Conservation (phyloP, 805 yeast species). For the Wickerhamiella kazuoi region DNA sequence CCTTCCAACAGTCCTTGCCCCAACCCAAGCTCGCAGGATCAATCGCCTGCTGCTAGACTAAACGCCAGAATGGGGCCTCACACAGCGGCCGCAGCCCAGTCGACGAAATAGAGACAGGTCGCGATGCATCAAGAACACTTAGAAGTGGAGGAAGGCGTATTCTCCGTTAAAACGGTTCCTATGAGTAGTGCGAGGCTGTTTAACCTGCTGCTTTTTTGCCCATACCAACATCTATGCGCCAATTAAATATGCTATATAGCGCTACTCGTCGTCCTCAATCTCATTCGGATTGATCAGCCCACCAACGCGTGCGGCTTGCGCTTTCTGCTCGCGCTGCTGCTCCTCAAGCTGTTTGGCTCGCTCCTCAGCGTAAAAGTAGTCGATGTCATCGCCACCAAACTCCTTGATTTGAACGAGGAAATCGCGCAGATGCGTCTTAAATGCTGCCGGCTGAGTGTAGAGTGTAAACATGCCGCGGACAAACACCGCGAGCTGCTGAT, state of each 20-base stretch:
- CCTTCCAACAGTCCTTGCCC: too few relatives aligned
- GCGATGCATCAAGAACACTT: neutral
- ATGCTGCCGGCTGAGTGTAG: slow-evolving; percentile 55
- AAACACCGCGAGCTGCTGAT: slow-evolving; percentile 67
- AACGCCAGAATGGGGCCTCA: too few relatives aligned
- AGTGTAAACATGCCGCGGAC: slow-evolving; percentile 52
- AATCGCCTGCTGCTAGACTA: too few relatives aligned
- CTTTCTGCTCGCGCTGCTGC: slow-evolving; percentile 51
- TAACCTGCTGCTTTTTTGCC: too few relatives aligned
- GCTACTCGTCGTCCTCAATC: slow-evolving; percentile 49
- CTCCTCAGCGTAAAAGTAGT: slow-evolving; percentile 87
- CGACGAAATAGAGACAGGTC: too few relatives aligned
- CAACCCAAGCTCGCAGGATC: too few relatives aligned
- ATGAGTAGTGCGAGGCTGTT: neutral
- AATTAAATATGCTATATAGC: too few relatives aligned
- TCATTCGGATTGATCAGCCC: slow-evolving; percentile 91
- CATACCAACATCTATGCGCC: too few relatives aligned
- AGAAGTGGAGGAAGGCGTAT: too few relatives aligned
- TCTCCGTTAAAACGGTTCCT: too few relatives aligned
- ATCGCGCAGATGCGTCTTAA: slow-evolving; percentile 77
- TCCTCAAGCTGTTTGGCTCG: slow-evolving; percentile 60
- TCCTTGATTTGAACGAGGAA: slow-evolving; percentile 93
- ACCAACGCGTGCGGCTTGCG: slow-evolving; percentile 72
- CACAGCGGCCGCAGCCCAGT: too few relatives aligned
- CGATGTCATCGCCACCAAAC: slow-evolving; percentile 78